These are phyloP conservation scores for Colletotrichum liriopes DNA, from an alignment of 2,329 filamentous ascomycete genomes.

Conservation along the genomic window DNA sequence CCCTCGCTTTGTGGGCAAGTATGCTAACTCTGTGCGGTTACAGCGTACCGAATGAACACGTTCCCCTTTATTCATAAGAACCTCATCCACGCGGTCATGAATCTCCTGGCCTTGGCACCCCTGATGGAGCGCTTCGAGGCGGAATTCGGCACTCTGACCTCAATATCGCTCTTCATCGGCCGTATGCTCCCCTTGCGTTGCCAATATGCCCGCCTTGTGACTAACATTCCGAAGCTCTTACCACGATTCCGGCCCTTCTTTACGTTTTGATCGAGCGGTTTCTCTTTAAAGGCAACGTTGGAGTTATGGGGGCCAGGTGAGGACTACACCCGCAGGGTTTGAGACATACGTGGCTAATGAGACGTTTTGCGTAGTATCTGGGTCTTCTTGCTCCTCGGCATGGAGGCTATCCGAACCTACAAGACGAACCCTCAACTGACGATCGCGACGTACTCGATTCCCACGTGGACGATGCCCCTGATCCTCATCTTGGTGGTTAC, in stretches of 20 bases:
- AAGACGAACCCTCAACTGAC: conserved; percentile 84
- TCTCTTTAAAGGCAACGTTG: conserved; percentile 79
- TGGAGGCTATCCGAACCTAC: conserved; percentile 90
- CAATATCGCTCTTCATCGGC: conserved; percentile 90
- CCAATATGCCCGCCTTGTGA: conserved; percentile 7
- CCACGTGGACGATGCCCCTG: conserved; percentile 94
- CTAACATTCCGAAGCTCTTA: conserved; percentile 71
- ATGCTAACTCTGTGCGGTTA: conserved; percentile 9
- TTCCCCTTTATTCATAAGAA: conserved; percentile 90
- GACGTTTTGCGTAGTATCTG: conserved; percentile 75
- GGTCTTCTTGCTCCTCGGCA: conserved; percentile 89
- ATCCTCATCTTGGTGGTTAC: conserved; percentile 81
- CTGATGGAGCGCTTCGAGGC: conserved; percentile 93
- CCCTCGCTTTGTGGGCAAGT: not conserved
- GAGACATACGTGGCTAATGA: conserved; percentile 7
- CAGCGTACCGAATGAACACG: conserved; percentile 94
- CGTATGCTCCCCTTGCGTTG: conserved; percentile 73
- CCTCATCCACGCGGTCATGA: conserved; percentile 85
- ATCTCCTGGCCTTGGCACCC: conserved; percentile 86
- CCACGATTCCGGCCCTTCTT: conserved; percentile 84
- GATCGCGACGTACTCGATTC: conserved; percentile 77
- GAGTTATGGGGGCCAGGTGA: conserved; percentile 87
- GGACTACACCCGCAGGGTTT: conserved; percentile 43
- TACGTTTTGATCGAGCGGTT: conserved; percentile 86
- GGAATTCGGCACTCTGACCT: conserved; percentile 91